Conservation (phyloP, 805 yeast genomes). For the Wickerhamomyces hampshirensis region DNA sequence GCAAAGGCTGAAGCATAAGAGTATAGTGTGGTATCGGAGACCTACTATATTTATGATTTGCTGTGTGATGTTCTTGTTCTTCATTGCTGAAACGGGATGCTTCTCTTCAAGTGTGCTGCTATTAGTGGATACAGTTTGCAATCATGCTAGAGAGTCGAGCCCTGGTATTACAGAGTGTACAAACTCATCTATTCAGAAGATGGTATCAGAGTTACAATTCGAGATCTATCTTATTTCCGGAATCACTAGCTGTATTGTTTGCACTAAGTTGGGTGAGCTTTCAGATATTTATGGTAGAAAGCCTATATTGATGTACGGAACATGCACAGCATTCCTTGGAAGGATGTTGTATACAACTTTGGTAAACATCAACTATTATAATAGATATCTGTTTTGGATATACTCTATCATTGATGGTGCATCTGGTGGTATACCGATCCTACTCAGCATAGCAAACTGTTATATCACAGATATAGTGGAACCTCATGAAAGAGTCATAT, state of each 20-base stretch:
- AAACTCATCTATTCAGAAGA: constrained; percentile 35
- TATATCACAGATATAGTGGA: constrained; percentile 73
- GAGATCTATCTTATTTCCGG: constrained; percentile 37
- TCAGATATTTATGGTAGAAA: constrained; percentile 66
- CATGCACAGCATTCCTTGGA: constrained; percentile 19
- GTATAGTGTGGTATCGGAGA: constrained; percentile 47
- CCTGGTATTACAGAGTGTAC: constrained; percentile 27
- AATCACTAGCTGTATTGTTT: constrained; percentile 42
- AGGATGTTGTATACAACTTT: neutral
- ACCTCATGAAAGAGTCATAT: constrained; percentile 50
- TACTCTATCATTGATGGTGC: constrained; percentile 37
- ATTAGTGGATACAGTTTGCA: constrained; percentile 24
- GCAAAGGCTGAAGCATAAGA: constrained; percentile 38
- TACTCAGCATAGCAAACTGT: constrained; percentile 57
- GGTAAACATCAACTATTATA: neutral
- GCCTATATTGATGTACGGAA: constrained; percentile 36
- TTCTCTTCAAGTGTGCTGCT: constrained; percentile 34
- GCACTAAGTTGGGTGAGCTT: constrained; percentile 57
- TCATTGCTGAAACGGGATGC: constrained; percentile 37
- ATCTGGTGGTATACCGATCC: constrained; percentile 60
- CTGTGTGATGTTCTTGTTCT: constrained; percentile 34
- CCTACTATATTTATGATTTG: constrained; percentile 55
- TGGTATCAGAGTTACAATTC: constrained; percentile 46
- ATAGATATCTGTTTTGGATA: neutral
- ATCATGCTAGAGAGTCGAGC: constrained; percentile 26